Percentiles rank a stretch among this genome's conserved stretches.
phyloP scores from a whole-genome alignment of 1,139 yeast species.

The Scheffersomyces illinoinensis region DNA sequence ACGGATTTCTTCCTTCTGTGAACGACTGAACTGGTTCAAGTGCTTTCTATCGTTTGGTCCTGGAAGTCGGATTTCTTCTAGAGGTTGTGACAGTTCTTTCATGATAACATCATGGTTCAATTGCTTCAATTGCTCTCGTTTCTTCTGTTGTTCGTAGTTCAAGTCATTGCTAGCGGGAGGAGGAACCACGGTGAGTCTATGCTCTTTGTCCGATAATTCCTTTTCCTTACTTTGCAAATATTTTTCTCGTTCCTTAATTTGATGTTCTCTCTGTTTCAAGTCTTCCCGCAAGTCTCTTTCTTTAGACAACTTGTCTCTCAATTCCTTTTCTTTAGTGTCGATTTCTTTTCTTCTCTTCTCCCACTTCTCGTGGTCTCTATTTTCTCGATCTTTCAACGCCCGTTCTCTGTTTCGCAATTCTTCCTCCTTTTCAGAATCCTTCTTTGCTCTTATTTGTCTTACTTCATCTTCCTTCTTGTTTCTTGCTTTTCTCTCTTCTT shows the following conservation, averaged over 20 bases:
- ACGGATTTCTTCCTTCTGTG: constrained; percentile 21
- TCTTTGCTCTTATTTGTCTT: neutral
- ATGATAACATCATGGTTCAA: constrained; percentile 21
- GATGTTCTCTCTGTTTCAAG: constrained; percentile 11
- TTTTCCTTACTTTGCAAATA: constrained; percentile 26
- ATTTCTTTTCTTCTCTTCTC: neutral
- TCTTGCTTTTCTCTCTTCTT: constrained; percentile 3
- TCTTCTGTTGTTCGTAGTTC: constrained; percentile 13
- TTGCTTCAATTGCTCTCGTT: constrained; percentile 18
- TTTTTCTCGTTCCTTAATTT: constrained; percentile 10
- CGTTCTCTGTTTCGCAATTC: neutral
- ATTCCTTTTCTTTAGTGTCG: neutral
- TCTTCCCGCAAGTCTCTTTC: constrained; percentile 4
- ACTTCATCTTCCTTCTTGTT: constrained; percentile 1
- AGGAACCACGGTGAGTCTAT: constrained; percentile 5
- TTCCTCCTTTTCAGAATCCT: constrained; percentile 2
- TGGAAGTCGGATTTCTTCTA: constrained; percentile 10
- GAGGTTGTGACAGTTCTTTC: constrained; percentile 13
- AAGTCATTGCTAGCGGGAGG: neutral
- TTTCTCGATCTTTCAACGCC: neutral
- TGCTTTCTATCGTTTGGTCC: neutral
- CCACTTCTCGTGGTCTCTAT: neutral
- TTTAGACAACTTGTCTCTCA: neutral
- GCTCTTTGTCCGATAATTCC: constrained; percentile 39
- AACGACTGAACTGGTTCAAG: neutral